phyloP scores from a whole-genome alignment of 1,284 basidiomycete species.

The Moesziomyces globuligerus region DNA sequence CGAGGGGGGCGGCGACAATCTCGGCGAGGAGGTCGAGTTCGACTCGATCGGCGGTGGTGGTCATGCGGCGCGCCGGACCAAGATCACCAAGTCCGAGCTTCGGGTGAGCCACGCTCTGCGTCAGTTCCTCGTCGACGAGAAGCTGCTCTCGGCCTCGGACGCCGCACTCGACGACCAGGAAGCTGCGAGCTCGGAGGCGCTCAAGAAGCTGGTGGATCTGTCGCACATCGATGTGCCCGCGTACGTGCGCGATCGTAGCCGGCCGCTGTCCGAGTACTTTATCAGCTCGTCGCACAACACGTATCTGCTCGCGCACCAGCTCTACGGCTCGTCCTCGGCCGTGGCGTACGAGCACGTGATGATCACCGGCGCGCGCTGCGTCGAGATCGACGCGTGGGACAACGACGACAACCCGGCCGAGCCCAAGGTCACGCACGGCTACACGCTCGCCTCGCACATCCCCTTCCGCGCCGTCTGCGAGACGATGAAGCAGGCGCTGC shows the following conservation, averaged over 20 bases:
- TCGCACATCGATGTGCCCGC: slow-evolving; percentile 54
- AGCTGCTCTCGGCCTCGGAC: slow-evolving; percentile 35
- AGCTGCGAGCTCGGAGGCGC: slow-evolving; percentile 18
- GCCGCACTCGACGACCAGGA: slow-evolving; percentile 24
- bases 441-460: slow-evolving; percentile 48
- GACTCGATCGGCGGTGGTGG: slow-evolving; percentile 59
- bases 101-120: slow-evolving; percentile 55
- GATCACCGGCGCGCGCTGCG: slow-evolving; percentile 72
- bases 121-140: slow-evolving; percentile 40
- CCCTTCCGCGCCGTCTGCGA: slow-evolving; percentile 50
- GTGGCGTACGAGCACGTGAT: slow-evolving; percentile 74
- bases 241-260: slow-evolving; percentile 46
- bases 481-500: slow-evolving; percentile 48
- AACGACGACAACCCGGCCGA: slow-evolving; percentile 69
- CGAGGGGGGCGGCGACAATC: slow-evolving; percentile 51
- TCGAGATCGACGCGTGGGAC: slow-evolving; percentile 79
- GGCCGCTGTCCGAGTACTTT: slow-evolving; percentile 58
- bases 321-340: slow-evolving; percentile 73
- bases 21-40: slow-evolving; percentile 55
- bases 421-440: slow-evolving; percentile 73
- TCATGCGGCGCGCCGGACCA: slow-evolving; percentile 47
- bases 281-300: slow-evolving; percentile 73
- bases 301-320: slow-evolving; percentile 74
- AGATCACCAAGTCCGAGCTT: slow-evolving; percentile 51
- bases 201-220: slow-evolving; percentile 43